These are phyloP conservation scores for Viola odorata DNA, from an alignment of 345 rosid genomes.

Conservation along the genomic window DNA sequence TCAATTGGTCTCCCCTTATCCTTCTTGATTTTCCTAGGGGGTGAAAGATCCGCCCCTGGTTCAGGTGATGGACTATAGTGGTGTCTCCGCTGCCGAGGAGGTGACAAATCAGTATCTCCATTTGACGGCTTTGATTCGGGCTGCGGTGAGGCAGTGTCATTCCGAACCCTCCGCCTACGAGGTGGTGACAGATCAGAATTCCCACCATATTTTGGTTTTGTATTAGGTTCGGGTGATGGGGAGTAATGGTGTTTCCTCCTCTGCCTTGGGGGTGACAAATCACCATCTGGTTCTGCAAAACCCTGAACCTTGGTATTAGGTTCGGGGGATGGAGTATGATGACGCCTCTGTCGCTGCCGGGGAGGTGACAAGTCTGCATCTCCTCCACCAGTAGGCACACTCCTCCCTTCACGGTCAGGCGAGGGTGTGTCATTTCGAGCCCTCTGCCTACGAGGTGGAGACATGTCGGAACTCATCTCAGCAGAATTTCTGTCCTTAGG, in stretches of 20 bases:
- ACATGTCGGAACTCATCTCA: slow-evolving; percentile 39
- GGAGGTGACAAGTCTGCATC: slow-evolving; percentile 19
- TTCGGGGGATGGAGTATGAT: slow-evolving; percentile 5
- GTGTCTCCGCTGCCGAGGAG: slow-evolving; percentile 28
- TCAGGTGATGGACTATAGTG: slow-evolving; percentile 30
- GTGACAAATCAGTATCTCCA: slow-evolving; percentile 38
- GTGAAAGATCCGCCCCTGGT: slow-evolving; percentile 44
- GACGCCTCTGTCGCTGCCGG: slow-evolving; percentile 1
- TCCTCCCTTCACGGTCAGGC: slow-evolving; percentile 12
- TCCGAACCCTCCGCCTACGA: slow-evolving; percentile 27
- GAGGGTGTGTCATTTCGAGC: slow-evolving; percentile 19
- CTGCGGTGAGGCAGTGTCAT: slow-evolving; percentile 35
- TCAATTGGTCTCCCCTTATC: slow-evolving; percentile 10
- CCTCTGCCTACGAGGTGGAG: slow-evolving; percentile 43
- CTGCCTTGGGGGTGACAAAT: slow-evolving; percentile 20
- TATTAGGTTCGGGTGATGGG: slow-evolving; percentile 32
- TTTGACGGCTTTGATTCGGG: slow-evolving; percentile 16
- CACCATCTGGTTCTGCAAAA: not conserved
- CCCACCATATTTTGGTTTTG: not conserved
- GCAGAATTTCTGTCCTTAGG: slow-evolving; percentile 8
- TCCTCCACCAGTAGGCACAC: not conserved
- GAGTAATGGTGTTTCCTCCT: slow-evolving; percentile 27
- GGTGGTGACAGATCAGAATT: slow-evolving; percentile 35
- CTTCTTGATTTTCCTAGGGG: slow-evolving; percentile 38
- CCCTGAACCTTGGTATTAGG: not conserved